Conservation (phyloP, 2,329 filamentous ascomycete genomes). For the Aspergillus sojae region DNA sequence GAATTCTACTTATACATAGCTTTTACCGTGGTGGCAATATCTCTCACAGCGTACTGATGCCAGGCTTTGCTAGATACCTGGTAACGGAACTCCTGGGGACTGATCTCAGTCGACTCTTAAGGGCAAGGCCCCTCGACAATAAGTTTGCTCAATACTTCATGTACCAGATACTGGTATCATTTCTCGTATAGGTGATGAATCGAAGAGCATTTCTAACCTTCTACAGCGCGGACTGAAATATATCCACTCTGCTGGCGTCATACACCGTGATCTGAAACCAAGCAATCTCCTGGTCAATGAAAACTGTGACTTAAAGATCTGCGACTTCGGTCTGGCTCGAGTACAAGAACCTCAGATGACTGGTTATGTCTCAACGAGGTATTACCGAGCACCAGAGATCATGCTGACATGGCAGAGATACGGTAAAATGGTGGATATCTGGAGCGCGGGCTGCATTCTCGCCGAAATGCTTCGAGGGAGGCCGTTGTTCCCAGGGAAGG, state of each 20-base stretch:
- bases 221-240: conserved; percentile 92
- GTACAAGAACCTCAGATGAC: conserved; percentile 99
- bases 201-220: not conserved
- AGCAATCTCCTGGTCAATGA: conserved; percentile 99
- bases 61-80: conserved; percentile 70
- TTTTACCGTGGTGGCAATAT: not conserved
- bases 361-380: conserved; percentile 96
- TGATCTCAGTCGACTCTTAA: conserved; percentile 91
- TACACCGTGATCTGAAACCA: conserved; percentile 95
- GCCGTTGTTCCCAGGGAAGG: conserved; percentile 96
- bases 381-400: conserved; percentile 97
- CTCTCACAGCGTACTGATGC: conserved; percentile 6
- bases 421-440: conserved; percentile 97
- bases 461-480: conserved; percentile 99
- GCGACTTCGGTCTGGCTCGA: conserved; percentile 94
- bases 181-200: conserved; percentile 13
- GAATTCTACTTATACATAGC: conserved; percentile 32
- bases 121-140: conserved; percentile 92
- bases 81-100: conserved; percentile 96
- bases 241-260: conserved; percentile 95
- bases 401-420: conserved; percentile 99
- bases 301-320: conserved; percentile 99
- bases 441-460: conserved; percentile 99
- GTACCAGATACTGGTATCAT: conserved; percentile 88
- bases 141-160: conserved; percentile 99